Evolutionary conservation across 768 basidiomycete genomes (phyloP).

Genomic region (Porpolomopsis calyptriformis): DNA sequence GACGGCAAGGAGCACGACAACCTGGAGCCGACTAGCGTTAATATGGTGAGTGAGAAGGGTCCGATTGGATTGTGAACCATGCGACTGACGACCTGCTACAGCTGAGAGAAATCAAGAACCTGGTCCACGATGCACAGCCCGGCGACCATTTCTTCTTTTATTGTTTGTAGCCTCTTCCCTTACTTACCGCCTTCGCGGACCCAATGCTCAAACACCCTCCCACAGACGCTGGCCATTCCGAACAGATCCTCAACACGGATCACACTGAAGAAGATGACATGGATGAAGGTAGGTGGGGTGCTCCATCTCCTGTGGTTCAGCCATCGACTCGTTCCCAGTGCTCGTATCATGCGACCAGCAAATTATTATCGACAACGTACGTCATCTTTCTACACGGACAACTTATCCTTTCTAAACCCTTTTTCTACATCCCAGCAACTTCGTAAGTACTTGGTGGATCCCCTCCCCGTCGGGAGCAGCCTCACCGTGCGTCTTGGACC

Average conservation of each 20-base stretch:
- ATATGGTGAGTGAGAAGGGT: conserved; percentile 31
- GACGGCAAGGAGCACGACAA: conserved; percentile 25
- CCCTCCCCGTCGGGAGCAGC: conserved; percentile 13
- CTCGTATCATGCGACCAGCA: conserved; percentile 2
- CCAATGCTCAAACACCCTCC: not conserved
- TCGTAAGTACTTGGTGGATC: conserved; percentile 14
- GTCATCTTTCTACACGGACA: not conserved
- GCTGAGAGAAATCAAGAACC: conserved; percentile 31
- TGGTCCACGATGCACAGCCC: conserved; percentile 33
- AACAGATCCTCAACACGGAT: conserved; percentile 25
- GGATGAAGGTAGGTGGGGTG: conserved; percentile 28
- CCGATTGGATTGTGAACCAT: not conserved
- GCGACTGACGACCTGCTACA: conserved; percentile 12
- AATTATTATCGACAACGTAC: conserved; percentile 6
- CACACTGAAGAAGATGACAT: conserved; percentile 30
- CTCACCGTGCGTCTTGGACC: conserved; percentile 10
- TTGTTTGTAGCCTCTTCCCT: conserved; percentile 25
- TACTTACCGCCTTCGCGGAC: not conserved
- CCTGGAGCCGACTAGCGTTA: conserved; percentile 30
- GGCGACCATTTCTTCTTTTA: conserved; percentile 50
- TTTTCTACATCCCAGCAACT: conserved; percentile 12
- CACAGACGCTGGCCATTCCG: conserved; percentile 36
- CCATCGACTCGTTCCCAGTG: not conserved
- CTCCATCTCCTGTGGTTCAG: no score
- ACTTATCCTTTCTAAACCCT: not conserved